A percentile compares a stretch with the other conserved stretches of the same genome.
phyloP scores from a whole-genome alignment of 352 stramenopile species.

The Phytophthora ramorum region DNA sequence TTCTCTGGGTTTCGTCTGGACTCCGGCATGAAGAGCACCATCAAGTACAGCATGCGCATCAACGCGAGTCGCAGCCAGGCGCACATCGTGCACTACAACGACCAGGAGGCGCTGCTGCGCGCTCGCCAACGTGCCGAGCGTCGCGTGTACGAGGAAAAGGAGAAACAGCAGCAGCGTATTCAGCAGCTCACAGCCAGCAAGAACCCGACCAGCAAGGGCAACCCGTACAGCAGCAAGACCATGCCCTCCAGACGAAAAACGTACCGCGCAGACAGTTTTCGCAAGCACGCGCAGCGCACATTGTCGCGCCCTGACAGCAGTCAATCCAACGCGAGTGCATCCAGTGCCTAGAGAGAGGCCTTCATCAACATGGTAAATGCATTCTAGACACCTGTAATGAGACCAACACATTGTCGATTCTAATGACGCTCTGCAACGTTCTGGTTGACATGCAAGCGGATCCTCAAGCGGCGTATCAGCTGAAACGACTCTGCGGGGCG shows the following conservation, averaged over 20 bases:
- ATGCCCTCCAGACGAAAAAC: constrained; percentile 50
- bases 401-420: background rate
- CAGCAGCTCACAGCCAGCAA: constrained; percentile 54
- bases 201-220: constrained; percentile 36
- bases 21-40: constrained; percentile 77
- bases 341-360: constrained; percentile 24
- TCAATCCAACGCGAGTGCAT: constrained; percentile 28
- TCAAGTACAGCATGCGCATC: constrained; percentile 80
- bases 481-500: constrained; percentile 17
- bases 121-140: constrained; percentile 66
- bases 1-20: constrained; percentile 77
- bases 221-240: constrained; percentile 54
- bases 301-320: constrained; percentile 32
- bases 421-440: background rate
- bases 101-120: constrained; percentile 55
- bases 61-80: constrained; percentile 75
- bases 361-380: background rate
- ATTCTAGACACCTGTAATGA: background rate
- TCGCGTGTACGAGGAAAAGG: constrained; percentile 70
- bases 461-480: constrained; percentile 1
- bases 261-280: constrained; percentile 62
- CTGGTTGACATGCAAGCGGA: background rate
- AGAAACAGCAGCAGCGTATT: constrained; percentile 67
- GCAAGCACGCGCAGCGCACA: constrained; percentile 41
- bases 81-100: constrained; percentile 75